Evolutionary conservation across 495 filamentous ascomycete species (phyloP), one percentile per base, ranked within the genome.

Genomic region (Penicillium bialowiezense): DNA sequence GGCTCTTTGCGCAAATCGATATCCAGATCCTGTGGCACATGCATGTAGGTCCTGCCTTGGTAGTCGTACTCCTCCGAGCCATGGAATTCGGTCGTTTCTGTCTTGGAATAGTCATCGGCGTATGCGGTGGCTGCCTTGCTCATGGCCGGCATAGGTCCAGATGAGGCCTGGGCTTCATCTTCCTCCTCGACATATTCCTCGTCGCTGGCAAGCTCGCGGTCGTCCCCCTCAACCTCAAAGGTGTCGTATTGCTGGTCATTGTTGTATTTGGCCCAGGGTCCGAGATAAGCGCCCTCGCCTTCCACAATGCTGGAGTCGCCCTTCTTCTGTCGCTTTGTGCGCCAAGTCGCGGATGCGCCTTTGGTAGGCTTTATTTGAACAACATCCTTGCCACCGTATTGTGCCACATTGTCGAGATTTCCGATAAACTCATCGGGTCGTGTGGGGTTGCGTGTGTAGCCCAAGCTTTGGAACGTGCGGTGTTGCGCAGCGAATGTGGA

Each of bases 1-100:
- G 73, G 57, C 50, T 95, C 91, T 61, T 93, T 95, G 50, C 74
- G 76, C 54, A 98, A 73, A 60, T 95, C 89, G 64, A 97, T 79
- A 65, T 91, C 91, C 61, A 97, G 72, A 69, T 97, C 93, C 65
- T 90, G 90, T n/a, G 93, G 93, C 4, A 97, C 81, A 70, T 97
- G 95, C 73, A 76, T 76, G 50, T 76, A 76, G 17, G 91, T 95
- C 52, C 93, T 74, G 26, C 93, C 93, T 58, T 89, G 83, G 68
- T 97, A 97, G 66, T 97, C 95, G 74, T 84, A 85, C 65, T 88
- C 68, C 58, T 86, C 75, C n/a, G 74, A 71, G 36, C 91, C 95
- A 48, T 95, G 85, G 72, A 96, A 99, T 41, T 86, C 82, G n/a
- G 84, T 89, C 37, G 86, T 91, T 69, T 97, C 92, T 28, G 76